Conservation (phyloP, 768 basidiomycete genomes). For the Kwoniella mangroviensis region DNA sequence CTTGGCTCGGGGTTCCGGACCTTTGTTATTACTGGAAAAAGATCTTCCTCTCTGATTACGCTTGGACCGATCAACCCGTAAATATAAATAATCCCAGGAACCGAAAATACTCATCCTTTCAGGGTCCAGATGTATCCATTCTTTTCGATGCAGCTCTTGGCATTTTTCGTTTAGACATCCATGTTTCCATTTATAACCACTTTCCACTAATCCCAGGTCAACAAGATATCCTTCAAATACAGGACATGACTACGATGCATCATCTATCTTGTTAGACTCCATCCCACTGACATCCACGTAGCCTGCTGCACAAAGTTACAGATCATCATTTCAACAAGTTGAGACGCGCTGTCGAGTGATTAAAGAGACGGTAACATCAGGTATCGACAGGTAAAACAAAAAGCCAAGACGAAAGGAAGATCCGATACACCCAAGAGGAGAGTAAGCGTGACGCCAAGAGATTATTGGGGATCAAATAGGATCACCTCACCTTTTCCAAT, state of each 20-base stretch:
- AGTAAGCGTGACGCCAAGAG: background rate
- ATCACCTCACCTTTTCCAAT: background rate
- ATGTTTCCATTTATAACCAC: background rate
- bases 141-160: background rate
- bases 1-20: conserved; percentile 10
- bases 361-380: too few species aligned
- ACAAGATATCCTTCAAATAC: too few species aligned
- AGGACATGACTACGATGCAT: too few species aligned
- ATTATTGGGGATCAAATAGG: background rate
- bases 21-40: background rate
- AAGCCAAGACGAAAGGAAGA: background rate
- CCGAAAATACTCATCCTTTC: background rate
- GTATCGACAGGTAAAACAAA: background rate
- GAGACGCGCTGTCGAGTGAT: too few species aligned
- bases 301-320: background rate
- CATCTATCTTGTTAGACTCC: too few species aligned
- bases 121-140: background rate
- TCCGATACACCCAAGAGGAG: background rate
- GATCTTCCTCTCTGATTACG: background rate
- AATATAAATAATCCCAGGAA: background rate
- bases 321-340: background rate
- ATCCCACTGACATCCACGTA: background rate
- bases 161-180: background rate
- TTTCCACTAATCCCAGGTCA: background rate
- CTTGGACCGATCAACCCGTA: background rate